phyloP scores from a whole-genome alignment of 192 early-diverging fungal genomes.

The Backusella circina region DNA sequence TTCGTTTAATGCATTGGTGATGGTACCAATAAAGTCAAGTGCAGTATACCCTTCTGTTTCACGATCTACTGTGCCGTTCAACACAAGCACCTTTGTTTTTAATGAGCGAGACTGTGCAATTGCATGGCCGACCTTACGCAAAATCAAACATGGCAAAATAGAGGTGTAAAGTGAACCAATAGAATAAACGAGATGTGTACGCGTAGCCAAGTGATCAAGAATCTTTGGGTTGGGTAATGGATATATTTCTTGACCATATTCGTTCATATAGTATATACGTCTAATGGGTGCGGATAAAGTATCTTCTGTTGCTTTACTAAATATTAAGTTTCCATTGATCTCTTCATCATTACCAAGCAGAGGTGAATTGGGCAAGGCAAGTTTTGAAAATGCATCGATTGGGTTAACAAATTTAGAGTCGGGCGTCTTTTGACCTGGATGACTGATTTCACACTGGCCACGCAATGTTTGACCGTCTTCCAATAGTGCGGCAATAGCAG shows the following conservation, averaged over 20 bases:
- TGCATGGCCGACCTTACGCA: slow-evolving; percentile 61
- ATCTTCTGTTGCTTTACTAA: slow-evolving; percentile 43
- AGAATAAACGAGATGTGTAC: slow-evolving; percentile 61
- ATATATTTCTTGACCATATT: slow-evolving; percentile 67
- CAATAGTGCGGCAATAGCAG: slow-evolving; percentile 64
- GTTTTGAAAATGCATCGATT: slow-evolving; percentile 37
- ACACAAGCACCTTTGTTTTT: slow-evolving; percentile 61
- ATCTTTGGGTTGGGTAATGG: slow-evolving; percentile 62
- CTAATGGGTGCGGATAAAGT: slow-evolving; percentile 50
- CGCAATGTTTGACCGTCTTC: slow-evolving; percentile 59
- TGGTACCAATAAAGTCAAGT: slow-evolving; percentile 64
- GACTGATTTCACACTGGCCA: slow-evolving; percentile 77
- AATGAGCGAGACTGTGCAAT: slow-evolving; percentile 50
- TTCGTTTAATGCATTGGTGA: slow-evolving; percentile 64
- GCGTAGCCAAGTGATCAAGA: slow-evolving; percentile 40
- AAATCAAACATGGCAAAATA: slow-evolving; percentile 66
- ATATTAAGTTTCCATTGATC: slow-evolving; percentile 45
- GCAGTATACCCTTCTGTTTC: slow-evolving; percentile 70
- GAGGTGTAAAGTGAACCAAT: slow-evolving; percentile 76
- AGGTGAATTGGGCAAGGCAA: slow-evolving; percentile 32
- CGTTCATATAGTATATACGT: slow-evolving; percentile 69
- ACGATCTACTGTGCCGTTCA: slow-evolving; percentile 68
- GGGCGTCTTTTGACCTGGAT: slow-evolving; percentile 41
- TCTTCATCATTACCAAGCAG: neutral
- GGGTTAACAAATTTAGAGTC: slow-evolving; percentile 23